These are phyloP conservation scores for Neurospora hispaniola DNA, from an alignment of 495 filamentous ascomycete species.

Conservation along the genomic window DNA sequence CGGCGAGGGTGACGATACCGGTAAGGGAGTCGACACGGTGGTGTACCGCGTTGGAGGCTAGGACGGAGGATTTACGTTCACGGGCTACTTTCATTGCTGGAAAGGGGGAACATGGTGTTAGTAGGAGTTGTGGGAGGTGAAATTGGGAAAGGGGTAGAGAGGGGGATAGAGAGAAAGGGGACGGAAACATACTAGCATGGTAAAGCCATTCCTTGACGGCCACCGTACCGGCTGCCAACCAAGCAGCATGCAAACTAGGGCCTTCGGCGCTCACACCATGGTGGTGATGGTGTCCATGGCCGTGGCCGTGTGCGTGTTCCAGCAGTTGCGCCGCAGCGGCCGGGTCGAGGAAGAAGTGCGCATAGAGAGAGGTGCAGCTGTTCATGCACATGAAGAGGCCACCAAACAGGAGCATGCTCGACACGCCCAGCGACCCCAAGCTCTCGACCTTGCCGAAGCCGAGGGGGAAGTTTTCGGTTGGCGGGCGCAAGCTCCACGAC, in stretches of 20 bases:
- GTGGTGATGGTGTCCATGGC: conserved; percentile 46
- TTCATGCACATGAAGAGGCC: conserved; percentile 85
- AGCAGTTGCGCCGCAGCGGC: conserved; percentile 45
- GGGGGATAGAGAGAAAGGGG: not conserved
- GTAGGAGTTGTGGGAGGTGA: not conserved
- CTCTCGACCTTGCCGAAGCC: conserved; percentile 98
- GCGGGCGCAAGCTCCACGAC: conserved; percentile 76
- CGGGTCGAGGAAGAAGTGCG: conserved; percentile 68
- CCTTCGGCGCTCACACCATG: conserved; percentile 54
- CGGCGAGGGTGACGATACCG: conserved; percentile 78
- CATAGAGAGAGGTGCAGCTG: conserved; percentile 61
- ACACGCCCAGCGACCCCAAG: conserved; percentile 85
- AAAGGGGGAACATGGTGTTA: conserved; percentile 1
- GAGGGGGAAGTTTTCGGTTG: conserved; percentile 69
- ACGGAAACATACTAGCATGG: conserved; percentile 65
- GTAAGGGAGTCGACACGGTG: conserved; percentile 94
- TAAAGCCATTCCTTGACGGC: conserved; percentile 94
- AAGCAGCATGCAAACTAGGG: conserved; percentile 85
- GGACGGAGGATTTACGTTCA: conserved; percentile 86
- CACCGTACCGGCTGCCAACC: conserved; percentile 89
- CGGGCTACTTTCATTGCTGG: conserved; percentile 92
- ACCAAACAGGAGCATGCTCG: conserved; percentile 74
- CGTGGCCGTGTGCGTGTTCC: conserved; percentile 51
- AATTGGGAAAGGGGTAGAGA: not conserved
- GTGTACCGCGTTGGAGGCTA: conserved; percentile 94